These are phyloP conservation scores for Brasilioporus rufonigricans DNA, from an alignment of 768 basidiomycete species.

Conservation along the genomic window DNA sequence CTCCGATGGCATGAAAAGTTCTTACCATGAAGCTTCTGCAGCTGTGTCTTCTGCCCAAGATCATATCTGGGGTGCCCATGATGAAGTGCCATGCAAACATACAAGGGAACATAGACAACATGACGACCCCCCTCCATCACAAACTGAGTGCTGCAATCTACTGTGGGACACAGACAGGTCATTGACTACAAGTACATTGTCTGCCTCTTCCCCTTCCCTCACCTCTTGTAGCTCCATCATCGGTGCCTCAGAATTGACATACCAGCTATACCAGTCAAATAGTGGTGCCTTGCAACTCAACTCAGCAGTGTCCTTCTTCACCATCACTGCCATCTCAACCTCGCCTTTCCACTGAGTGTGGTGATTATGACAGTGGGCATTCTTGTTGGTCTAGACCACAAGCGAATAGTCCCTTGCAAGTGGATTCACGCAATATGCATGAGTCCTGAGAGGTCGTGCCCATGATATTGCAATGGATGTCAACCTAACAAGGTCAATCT, in stretches of 20 bases:
- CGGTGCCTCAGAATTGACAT: constrained; percentile 8
- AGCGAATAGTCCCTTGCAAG: constrained; percentile 7
- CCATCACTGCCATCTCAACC: constrained; percentile 2
- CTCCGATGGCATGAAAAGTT: too few relatives aligned
- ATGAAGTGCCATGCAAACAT: constrained; percentile 11
- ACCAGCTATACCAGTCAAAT: background rate
- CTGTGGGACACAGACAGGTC: constrained; percentile 32
- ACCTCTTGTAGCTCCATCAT: constrained; percentile 28
- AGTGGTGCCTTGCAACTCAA: constrained; percentile 1
- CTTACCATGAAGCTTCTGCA: too few relatives aligned
- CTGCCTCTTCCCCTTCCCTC: constrained; percentile 39
- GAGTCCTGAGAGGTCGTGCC: constrained; percentile 23
- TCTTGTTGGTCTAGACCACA: constrained; percentile 14
- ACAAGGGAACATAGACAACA: constrained; percentile 26
- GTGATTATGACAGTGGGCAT: constrained; percentile 16
- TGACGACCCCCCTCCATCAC: too few relatives aligned
- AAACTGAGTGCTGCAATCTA: too few relatives aligned
- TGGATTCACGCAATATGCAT: constrained; percentile 14
- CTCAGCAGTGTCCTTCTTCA: constrained; percentile 15
- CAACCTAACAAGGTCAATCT: too few relatives aligned
- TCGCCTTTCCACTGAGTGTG: constrained; percentile 5
- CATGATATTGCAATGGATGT: constrained; percentile 26
- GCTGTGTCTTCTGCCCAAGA: constrained; percentile 22
- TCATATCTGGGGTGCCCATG: constrained; percentile 22
- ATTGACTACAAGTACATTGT: constrained; percentile 47